Conservation (phyloP, 2,329 filamentous ascomycete species). For the Apiospora kogelbergensis region DNA sequence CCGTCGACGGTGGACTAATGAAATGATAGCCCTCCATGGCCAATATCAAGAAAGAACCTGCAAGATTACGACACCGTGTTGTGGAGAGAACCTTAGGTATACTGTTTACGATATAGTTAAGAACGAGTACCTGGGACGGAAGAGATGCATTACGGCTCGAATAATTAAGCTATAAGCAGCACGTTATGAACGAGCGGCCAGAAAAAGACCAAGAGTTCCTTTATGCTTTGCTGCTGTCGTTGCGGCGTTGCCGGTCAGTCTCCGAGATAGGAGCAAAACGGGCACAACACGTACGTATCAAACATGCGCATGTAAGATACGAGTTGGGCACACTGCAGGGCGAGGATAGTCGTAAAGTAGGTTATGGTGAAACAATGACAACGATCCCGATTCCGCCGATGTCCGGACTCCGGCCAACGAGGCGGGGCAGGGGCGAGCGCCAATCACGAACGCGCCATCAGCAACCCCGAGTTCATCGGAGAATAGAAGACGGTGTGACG, state of each 20-base stretch:
- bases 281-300: background rate
- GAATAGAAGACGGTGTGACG: background rate
- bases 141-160: no score
- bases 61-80: no score
- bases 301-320: background rate
- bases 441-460: background rate
- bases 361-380: background rate
- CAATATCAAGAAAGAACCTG: no score
- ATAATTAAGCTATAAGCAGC: no score
- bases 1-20: slow-evolving; percentile 29
- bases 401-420: background rate
- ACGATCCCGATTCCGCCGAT: background rate
- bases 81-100: background rate
- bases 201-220: no score
- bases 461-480: background rate
- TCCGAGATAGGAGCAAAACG: background rate
- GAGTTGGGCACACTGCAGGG: background rate
- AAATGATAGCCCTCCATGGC: background rate
- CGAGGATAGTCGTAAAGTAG: no score
- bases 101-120: no score
- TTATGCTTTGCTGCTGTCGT: background rate
- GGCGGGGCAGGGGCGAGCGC: background rate
- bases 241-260: background rate
- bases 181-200: no score
- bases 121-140: no score